phyloP scores from a whole-genome alignment of 768 basidiomycete genomes.

The Collybia nuda region DNA sequence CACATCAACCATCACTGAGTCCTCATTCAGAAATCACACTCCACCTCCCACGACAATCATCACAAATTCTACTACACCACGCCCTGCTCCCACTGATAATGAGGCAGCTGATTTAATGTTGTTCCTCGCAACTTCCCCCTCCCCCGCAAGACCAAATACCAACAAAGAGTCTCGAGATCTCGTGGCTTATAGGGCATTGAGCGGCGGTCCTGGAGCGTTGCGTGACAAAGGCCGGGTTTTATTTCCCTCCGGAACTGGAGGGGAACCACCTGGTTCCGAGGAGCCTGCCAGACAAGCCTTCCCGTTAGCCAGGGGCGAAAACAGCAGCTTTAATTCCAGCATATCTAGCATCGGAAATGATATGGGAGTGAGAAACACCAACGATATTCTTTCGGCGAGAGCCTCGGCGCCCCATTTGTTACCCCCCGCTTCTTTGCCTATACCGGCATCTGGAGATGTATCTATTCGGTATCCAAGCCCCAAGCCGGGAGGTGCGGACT shows the following conservation, averaged over 20 bases:
- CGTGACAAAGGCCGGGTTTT: constrained; percentile 69
- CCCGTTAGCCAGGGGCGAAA: constrained; percentile 25
- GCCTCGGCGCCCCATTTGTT: constrained; percentile 21
- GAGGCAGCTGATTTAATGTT: constrained; percentile 89
- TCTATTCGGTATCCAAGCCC: constrained; percentile 19
- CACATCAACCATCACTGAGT: constrained; percentile 26
- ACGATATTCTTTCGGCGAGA: constrained; percentile 2
- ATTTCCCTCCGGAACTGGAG: constrained; percentile 45
- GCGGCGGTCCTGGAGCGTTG: constrained; percentile 44
- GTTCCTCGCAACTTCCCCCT: constrained; percentile 82
- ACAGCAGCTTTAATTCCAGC: constrained; percentile 39
- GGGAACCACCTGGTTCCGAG: constrained; percentile 11
- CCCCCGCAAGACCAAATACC: constrained; percentile 59
- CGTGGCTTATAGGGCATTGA: constrained; percentile 56
- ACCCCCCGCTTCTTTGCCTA: constrained; percentile 31
- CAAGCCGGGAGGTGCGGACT: constrained; percentile 39
- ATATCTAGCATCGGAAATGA: constrained; percentile 36
- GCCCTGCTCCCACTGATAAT: constrained; percentile 63
- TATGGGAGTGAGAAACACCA: constrained; percentile 13
- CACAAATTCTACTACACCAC: constrained; percentile 39
- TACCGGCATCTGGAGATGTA: constrained; percentile 19
- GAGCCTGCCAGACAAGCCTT: constrained; percentile 8
- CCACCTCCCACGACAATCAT: constrained; percentile 33
- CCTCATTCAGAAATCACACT: constrained; percentile 33
- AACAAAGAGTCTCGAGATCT: constrained; percentile 55